These are phyloP conservation scores for Persicaria maculosa DNA, from an alignment of 148 eudicot species.

Conservation along the genomic window DNA sequence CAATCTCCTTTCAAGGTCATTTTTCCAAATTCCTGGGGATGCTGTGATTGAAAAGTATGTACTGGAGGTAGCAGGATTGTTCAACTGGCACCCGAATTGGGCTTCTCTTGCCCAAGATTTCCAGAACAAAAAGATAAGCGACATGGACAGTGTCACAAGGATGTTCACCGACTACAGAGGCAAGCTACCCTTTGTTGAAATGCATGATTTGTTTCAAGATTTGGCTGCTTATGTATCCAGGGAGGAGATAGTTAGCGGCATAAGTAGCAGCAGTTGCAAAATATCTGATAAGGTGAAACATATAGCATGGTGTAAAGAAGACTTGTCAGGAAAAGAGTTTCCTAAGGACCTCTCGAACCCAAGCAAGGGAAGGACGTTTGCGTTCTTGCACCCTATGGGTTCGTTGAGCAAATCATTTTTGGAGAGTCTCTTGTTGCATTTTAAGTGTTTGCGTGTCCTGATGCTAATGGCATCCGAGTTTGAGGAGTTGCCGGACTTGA, in stretches of 20 bases:
- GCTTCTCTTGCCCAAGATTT: not conserved
- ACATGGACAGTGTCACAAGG: not conserved
- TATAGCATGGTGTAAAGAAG: slow-evolving; percentile 17
- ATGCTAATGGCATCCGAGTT: slow-evolving; percentile 17
- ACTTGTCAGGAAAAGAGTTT: not conserved
- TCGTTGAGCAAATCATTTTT: slow-evolving; percentile 24
- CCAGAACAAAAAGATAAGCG: not conserved
- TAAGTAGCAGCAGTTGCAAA: slow-evolving; percentile 16
- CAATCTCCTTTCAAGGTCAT: slow-evolving; percentile 27
- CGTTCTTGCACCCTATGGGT: slow-evolving; percentile 17
- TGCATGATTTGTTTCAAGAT: slow-evolving; percentile 43
- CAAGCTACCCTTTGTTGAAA: slow-evolving; percentile 27
- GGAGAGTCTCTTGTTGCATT: slow-evolving; percentile 18
- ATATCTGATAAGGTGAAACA: slow-evolving; percentile 27
- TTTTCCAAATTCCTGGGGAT: slow-evolving; percentile 19
- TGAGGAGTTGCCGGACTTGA: slow-evolving; percentile 36
- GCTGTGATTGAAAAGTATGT: slow-evolving; percentile 1
- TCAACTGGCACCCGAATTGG: not conserved
- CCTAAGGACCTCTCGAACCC: slow-evolving; percentile 20
- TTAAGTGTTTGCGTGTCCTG: slow-evolving; percentile 26
- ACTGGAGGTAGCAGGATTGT: not conserved
- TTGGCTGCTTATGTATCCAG: slow-evolving; percentile 34
- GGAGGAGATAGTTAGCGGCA: slow-evolving; percentile 21
- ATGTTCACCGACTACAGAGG: not conserved
- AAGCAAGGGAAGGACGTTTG: slow-evolving; percentile 27